Base-by-base conservation (phyloP, 345 rosid genomes). In the Carallia pectinifolia region DNA sequence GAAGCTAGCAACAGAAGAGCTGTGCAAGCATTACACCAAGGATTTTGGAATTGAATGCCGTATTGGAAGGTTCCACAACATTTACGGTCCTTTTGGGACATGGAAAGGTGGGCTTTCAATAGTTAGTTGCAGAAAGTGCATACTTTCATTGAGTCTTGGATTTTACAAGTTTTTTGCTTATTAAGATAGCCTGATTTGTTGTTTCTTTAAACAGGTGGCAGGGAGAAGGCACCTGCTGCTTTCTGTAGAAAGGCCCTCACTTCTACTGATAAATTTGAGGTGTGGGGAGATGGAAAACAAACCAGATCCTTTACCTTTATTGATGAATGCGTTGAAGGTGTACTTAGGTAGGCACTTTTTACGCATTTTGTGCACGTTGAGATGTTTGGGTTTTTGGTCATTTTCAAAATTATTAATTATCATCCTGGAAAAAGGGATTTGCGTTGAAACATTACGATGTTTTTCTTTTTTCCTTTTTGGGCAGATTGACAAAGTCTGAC, bases 191-290 rank as follows among this genome's bases (percentile, higher is more conserved):
- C 69, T 69, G 23, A 13, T 31, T 62, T 64, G 3, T 52, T 38
- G n/a, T 76, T 9, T 64, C 19, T 74, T 23, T 37, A 17, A 27
- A 6, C 58, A 96, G 99, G 99, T 87, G 99, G 99, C 48, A 84
- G 99, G 84, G 98, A 92, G 81, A 96, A 92, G 85, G 99, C 99
- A 68, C 98, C 99, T 17, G 99, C 99, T 84, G 99, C 99, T 55
- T 92, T 96, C 75, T 96, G 99, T 83, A 81, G 99, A 74, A 96
- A 96, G 85, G 77, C 94, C 55, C 61, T 87, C n/a, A 96, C 98
- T 17, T 81, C 99, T 27, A 77, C 74, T 0, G 97, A 90, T 75
- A 92, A 83, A 83, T 96, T 96, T 40, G 99, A 92, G 94, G 92
- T 96, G 97, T 96, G 99, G 99, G 99, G 99, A 73, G 99, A 96